These are phyloP conservation scores for Hemisphaericaspora xylanilytica DNA, from an alignment of 1,139 yeast genomes.

Conservation along the genomic window DNA sequence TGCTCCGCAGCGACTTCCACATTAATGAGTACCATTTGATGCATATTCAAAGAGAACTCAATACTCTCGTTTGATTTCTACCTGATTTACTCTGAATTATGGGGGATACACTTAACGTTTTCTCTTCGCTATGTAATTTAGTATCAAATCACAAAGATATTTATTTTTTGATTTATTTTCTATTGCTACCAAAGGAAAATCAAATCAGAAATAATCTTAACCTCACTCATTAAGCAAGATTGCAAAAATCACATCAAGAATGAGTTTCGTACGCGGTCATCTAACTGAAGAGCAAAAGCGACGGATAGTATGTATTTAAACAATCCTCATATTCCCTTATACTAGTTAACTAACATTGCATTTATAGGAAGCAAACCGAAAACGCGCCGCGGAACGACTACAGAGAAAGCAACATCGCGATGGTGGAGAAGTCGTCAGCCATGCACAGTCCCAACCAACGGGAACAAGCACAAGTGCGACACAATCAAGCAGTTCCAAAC, in stretches of 20 bases:
- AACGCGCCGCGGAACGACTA: constrained; percentile 57
- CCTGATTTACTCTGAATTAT: too few relatives aligned
- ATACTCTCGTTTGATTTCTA: too few relatives aligned
- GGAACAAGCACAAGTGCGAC: constrained; percentile 10
- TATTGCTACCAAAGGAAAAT: too few relatives aligned
- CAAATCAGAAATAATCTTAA: too few relatives aligned
- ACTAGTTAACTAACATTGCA: constrained; percentile 14
- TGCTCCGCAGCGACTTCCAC: too few relatives aligned
- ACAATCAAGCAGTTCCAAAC: background rate
- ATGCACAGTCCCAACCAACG: constrained; percentile 16
- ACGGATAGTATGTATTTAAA: constrained; percentile 17
- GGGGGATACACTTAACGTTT: too few relatives aligned
- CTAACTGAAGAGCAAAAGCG: constrained; percentile 27
- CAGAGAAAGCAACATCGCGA: constrained; percentile 37
- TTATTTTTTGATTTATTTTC: too few relatives aligned
- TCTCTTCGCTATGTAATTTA: too few relatives aligned
- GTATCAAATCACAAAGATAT: too few relatives aligned
- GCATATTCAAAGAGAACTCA: too few relatives aligned
- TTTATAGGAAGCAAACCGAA: constrained; percentile 53
- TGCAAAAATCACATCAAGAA: constrained; percentile 4
- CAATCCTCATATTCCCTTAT: background rate
- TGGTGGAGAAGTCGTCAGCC: constrained; percentile 15
- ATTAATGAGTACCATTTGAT: too few relatives aligned
- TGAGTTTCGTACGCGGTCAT: constrained; percentile 23
- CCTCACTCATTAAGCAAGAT: background rate